Conservation (phyloP, 1,139 yeast genomes). For the Magnusiomyces paraingens region DNA sequence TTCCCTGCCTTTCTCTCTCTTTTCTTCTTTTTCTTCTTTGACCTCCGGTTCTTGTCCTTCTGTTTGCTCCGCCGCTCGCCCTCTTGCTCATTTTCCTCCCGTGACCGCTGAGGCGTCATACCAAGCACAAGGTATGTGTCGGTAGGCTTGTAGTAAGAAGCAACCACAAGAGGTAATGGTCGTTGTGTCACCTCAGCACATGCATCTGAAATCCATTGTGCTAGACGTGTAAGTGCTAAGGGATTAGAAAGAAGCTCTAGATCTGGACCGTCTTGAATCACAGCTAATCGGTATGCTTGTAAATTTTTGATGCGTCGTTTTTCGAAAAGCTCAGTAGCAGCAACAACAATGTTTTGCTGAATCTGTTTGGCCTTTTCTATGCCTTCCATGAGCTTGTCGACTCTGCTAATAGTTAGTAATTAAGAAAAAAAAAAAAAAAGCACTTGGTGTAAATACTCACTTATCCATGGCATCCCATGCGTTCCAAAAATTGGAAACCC, state of each 20-base stretch:
- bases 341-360: constrained; percentile 78
- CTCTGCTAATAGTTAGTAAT: constrained; percentile 33
- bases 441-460: not conserved
- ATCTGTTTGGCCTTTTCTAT: constrained; percentile 71
- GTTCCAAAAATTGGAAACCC: constrained; percentile 89
- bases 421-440: not conserved
- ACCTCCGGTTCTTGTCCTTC: constrained; percentile 18
- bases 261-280: constrained; percentile 85
- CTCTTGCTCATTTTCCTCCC: constrained; percentile 32
- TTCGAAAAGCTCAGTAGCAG: constrained; percentile 85
- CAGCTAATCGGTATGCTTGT: constrained; percentile 76
- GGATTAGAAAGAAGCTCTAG: constrained; percentile 76
- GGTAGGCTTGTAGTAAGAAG: constrained; percentile 67
- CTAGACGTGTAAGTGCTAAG: constrained; percentile 71
- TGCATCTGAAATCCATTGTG: constrained; percentile 86
- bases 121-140: constrained; percentile 89
- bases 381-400: constrained; percentile 62
- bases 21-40: constrained; percentile 23
- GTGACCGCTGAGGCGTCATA: constrained; percentile 72
- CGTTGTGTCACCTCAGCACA: constrained; percentile 74
- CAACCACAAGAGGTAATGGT: constrained; percentile 76
- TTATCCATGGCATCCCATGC: constrained; percentile 88
- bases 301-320: constrained; percentile 73
- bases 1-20: not conserved
- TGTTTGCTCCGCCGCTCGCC: constrained; percentile 21